A percentile compares a stretch with the other conserved stretches of the same genome.
phyloP scores from a whole-genome alignment of 208 protist genomes.

The Trypanosoma rangeli region DNA sequence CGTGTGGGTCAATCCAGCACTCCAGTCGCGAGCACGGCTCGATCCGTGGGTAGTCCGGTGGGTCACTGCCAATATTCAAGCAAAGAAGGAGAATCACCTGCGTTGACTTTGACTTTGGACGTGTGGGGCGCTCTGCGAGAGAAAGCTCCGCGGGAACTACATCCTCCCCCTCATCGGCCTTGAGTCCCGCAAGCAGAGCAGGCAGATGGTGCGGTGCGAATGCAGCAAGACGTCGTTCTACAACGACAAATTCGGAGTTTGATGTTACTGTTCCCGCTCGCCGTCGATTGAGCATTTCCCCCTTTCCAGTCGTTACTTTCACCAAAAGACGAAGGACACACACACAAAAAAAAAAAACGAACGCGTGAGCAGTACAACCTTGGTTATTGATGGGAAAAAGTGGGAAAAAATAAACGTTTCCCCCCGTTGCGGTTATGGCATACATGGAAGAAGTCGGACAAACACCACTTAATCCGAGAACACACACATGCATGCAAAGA shows the following conservation, averaged over 20 bases:
- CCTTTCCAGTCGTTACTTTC: not conserved
- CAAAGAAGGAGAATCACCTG: constrained; percentile 94
- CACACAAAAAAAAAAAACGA: not conserved
- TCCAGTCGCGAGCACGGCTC: constrained; percentile 96
- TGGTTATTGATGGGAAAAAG: not conserved
- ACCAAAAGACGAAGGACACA: not conserved
- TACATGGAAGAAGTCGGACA: not conserved
- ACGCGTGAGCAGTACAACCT: not conserved
- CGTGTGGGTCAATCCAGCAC: constrained; percentile 96
- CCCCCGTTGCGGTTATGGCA: not conserved
- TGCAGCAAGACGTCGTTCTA: constrained; percentile 62
- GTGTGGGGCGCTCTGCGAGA: constrained; percentile 20
- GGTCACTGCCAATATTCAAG: constrained; percentile 98
- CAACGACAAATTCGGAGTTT: constrained; percentile 34
- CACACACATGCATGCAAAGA: not conserved
- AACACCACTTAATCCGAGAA: not conserved
- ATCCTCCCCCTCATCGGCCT: constrained; percentile 29
- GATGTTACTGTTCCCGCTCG: constrained; percentile 10
- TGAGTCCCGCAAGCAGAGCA: constrained; percentile 49
- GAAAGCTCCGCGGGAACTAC: constrained; percentile 12
- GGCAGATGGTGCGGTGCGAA: constrained; percentile 67
- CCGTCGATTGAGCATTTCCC: constrained; percentile 24
- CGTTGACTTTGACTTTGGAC: constrained; percentile 37
- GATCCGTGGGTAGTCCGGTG: constrained; percentile 95
- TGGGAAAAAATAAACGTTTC: not conserved